phyloP scores from a whole-genome alignment of 306 rosid species.

The Fagus sylvatica region DNA sequence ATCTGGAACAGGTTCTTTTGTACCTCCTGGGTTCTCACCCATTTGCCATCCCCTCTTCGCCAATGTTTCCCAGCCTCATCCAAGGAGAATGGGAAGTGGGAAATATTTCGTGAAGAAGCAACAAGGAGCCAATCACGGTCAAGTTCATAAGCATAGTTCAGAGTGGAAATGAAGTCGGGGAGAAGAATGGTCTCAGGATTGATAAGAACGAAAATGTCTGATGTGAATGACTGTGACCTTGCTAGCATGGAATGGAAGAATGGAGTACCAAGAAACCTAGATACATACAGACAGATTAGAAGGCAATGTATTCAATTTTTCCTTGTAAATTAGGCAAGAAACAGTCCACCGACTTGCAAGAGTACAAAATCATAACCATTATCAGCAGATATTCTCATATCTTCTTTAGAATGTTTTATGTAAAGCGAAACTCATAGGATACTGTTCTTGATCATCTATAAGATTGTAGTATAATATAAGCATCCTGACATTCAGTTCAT shows the following conservation, averaged over 20 bases:
- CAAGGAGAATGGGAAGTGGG: slow-evolving; percentile 59
- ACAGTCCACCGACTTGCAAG: background rate
- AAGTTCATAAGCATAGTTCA: slow-evolving; percentile 54
- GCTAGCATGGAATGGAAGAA: slow-evolving; percentile 89
- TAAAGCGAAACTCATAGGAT: slow-evolving; percentile 6
- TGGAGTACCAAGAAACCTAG: slow-evolving; percentile 91
- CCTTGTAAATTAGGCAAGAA: slow-evolving; percentile 2
- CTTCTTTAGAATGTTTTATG: background rate
- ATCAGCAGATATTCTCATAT: background rate
- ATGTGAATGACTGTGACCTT: slow-evolving; percentile 48
- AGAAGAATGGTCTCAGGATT: slow-evolving; percentile 70
- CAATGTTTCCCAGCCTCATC: slow-evolving; percentile 53
- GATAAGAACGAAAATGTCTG: slow-evolving; percentile 64
- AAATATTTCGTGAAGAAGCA: slow-evolving; percentile 66
- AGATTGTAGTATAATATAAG: slow-evolving; percentile 4
- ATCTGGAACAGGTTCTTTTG: slow-evolving; percentile 25
- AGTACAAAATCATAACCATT: slow-evolving; percentile 1
- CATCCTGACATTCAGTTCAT: too few relatives aligned
- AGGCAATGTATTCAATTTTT: slow-evolving; percentile 8
- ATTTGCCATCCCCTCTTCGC: slow-evolving; percentile 41
- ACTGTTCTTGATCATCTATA: background rate
- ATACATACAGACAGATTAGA: slow-evolving; percentile 36
- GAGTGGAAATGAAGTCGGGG: slow-evolving; percentile 68
- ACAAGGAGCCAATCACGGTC: slow-evolving; percentile 81
- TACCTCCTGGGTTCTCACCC: slow-evolving; percentile 58